Conservation (phyloP, 495 filamentous ascomycete species). For the Aspergillus olivimuriae region DNA sequence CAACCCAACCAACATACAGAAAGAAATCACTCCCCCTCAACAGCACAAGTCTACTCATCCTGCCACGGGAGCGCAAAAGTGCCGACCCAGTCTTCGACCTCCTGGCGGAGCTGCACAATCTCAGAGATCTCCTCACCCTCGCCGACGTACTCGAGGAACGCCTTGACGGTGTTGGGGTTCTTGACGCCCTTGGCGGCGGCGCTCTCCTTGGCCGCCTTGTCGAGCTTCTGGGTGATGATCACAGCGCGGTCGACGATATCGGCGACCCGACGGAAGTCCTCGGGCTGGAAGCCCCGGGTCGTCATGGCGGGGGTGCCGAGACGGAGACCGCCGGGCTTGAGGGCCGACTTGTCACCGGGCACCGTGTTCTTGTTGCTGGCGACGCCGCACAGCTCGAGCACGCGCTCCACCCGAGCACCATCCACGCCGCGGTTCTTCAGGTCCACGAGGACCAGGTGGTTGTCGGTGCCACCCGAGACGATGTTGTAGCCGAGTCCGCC, state of each 20-base stretch:
- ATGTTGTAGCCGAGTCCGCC: constrained; percentile 82
- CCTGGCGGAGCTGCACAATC: constrained; percentile 77
- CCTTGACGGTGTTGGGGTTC: constrained; percentile 72
- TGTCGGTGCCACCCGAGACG: constrained; percentile 91
- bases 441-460: constrained; percentile 93
- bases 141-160: constrained; percentile 76
- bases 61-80: constrained; percentile 88
- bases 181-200: constrained; percentile 70
- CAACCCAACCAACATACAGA: too few relatives aligned
- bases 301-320: constrained; percentile 98
- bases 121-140: constrained; percentile 78
- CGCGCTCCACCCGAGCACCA: constrained; percentile 87
- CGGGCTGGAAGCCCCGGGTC: constrained; percentile 79
- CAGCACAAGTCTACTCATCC: constrained; percentile 37
- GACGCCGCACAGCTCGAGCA: constrained; percentile 89
- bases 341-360: constrained; percentile 86
- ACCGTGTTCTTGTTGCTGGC: constrained; percentile 99
- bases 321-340: constrained; percentile 85
- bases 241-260: constrained; percentile 93
- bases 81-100: constrained; percentile 94
- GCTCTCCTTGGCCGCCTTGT: constrained; percentile 72
- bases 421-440: constrained; percentile 87
- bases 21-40: too few relatives aligned
- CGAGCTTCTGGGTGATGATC: constrained; percentile 71
- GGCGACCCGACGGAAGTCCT: constrained; percentile 84